Percentiles rank a stretch among this genome's conserved stretches.
Conservation (phyloP, 2,329 filamentous ascomycete genomes). For the Triangularia setosa region DNA sequence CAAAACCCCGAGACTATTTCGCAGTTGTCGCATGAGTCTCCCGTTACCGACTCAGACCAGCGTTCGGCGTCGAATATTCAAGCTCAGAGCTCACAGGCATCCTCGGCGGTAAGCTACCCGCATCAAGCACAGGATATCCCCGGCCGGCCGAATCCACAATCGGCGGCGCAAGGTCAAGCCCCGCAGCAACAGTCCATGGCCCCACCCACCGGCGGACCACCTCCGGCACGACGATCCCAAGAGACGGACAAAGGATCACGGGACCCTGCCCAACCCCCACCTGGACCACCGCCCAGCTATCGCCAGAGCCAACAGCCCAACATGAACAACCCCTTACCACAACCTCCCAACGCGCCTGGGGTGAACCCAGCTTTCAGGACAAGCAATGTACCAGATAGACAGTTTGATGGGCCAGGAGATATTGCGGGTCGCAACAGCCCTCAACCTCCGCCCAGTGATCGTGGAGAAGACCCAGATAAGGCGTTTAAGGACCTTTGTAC, state of each 20-base stretch:
- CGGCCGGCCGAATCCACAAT: slow-evolving; percentile 26
- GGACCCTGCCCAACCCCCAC: slow-evolving; percentile 39
- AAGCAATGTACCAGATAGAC: slow-evolving; percentile 37
- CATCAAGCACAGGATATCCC: slow-evolving; percentile 36
- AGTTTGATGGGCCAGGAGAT: slow-evolving; percentile 42
- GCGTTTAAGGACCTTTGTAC: slow-evolving; percentile 55
- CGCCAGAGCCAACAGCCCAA: slow-evolving; percentile 47
- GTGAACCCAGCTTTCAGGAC: slow-evolving; percentile 40
- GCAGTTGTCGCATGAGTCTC: slow-evolving; percentile 60
- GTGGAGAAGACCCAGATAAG: slow-evolving; percentile 48
- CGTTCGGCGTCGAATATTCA: slow-evolving; percentile 34
- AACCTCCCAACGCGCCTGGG: slow-evolving; percentile 32
- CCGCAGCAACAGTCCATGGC: slow-evolving; percentile 43
- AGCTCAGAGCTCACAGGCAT: slow-evolving; percentile 40
- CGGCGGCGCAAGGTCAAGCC: slow-evolving; percentile 29
- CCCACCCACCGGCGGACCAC: slow-evolving; percentile 42
- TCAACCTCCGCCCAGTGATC: slow-evolving; percentile 45
- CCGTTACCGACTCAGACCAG: slow-evolving; percentile 47
- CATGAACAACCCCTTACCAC: slow-evolving; percentile 42
- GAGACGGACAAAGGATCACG: slow-evolving; percentile 44
- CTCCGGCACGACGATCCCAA: slow-evolving; percentile 44
- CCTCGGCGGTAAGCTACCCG: slow-evolving; percentile 40
- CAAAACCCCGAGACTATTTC: slow-evolving; percentile 58
- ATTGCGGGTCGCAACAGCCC: slow-evolving; percentile 55
- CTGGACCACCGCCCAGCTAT: slow-evolving; percentile 49